Base-by-base conservation (phyloP, 148 eudicot genomes). In the Cornus suecica region DNA sequence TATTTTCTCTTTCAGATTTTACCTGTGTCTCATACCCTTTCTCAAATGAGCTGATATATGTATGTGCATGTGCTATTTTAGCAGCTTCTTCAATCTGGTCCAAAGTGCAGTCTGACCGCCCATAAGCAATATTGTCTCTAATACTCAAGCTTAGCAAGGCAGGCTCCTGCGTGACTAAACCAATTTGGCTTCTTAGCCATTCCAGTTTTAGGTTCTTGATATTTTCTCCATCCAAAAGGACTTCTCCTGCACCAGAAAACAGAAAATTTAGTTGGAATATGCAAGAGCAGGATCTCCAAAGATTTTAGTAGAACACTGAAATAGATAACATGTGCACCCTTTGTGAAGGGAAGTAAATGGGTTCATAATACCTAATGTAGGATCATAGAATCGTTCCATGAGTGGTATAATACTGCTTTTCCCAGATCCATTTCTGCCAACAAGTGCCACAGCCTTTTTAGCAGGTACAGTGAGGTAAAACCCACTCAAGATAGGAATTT, bases 51-150 rank as follows among this genome's bases (percentile, higher is more conserved):
- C 94, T 95, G 52, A 95, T 92, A 81, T 91, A 95, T 67, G 94
- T 85, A 79, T 95, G 99, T 0, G 94, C 97, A 83, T 91, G 97
- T 27, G 99, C 99, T 75, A 88, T 89, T 80, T 95, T 95, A 75
- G 97, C 97, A 77, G 97, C 97, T 84, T 95, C 99, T 84, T 95
- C 99, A 77, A 95, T 92, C 80, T 91, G 99, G 76, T 92, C 97
- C 41, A 66, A 52, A 26, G 97, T 82, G 58, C 91, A 94, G 81
- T 85, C 82, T 61, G 88, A 74, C 71, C 99, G 78, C 64, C 99
- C 99, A 84, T 95, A 95, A 76, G 97, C 97, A 82, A 95, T 95
- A 74, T 95, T 95, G 62, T 95, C 99, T 84, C 78, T 88, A 60
- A 94, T 92, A 81, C 94, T 94, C 78, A 94, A 87, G 87, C 97